Evolutionary conservation across 306 rosid species (phyloP), one percentile per base, ranked within the genome.

Genomic region (Phaseolus lunatus): DNA sequence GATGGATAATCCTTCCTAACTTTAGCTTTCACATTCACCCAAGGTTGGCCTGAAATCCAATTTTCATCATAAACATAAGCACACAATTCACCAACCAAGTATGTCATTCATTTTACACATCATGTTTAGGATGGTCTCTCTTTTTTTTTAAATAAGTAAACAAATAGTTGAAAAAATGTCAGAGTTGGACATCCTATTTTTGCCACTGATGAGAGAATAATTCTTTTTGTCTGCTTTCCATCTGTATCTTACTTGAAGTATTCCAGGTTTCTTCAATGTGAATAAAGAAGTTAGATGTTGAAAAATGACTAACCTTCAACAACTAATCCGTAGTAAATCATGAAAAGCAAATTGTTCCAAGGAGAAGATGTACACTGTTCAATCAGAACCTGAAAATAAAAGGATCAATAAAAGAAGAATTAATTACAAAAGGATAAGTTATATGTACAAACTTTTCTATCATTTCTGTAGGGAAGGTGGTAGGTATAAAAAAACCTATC

Each of bases 281-380:
- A 75, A 78, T 44, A 52, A 22, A 61, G 20, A 75, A 5, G 44
- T 71, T 61, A 43, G 24, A 50, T 53, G 71, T 77, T 81, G 61
- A 47, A 67, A 81, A 54, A 35, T 66, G 76, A 80, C 95, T 81
- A 78, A 95, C 99, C 92, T 84, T 95, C 99, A 65, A 95, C 76
- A 70, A 82, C 73, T 79, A 85, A 70, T 29, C 99, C 99, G 20
- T 89, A 92, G 86, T 92, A 95, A 76, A 89, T 43, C 97, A 95
- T 18, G 91, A 95, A 95, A 72, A 91, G 49, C 31, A 95, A 86
- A 81, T 95, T 93, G 89, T 89, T 95, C 97, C 80, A 88, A 48
- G 97, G 97, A 86, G 97, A 92, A 81, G 90, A 22, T 57, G 97
- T 95, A 85, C 92, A 68, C 76, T 95, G 99, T 65, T 95, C 99